Base-by-base conservation (phyloP, 2,329 filamentous ascomycete species). In the Claviceps paspali region DNA sequence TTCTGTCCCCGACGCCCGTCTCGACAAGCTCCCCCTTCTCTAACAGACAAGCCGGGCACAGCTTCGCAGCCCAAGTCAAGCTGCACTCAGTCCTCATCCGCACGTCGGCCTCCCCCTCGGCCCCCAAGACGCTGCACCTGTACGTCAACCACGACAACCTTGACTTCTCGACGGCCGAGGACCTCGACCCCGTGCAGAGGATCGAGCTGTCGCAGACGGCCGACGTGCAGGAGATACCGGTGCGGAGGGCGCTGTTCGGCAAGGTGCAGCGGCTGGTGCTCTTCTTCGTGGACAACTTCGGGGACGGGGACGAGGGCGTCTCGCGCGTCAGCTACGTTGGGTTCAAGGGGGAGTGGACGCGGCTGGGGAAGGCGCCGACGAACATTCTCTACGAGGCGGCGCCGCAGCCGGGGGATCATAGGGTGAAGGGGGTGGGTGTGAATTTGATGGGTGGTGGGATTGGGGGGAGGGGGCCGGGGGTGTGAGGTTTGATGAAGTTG, bases 261-360 rank as follows among this genome's bases (percentile, higher is more conserved):
- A 82, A 79, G 19, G 85, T 87, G n/a, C 80, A 83, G 33, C 78
- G 71, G 15, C 64, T 98, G 43, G 76, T 79, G 11, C 65, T 98
- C 35, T 96, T 96, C 64, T 82, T 96, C 49, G 79, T 83, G 49
- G 84, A 95, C 55, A 98, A 96, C 54, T 94, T 88, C 59, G 72
- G 76, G 48, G 71, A 75, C 33, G 84, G 76, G 0, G 82, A 85
- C 11, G 83, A 87, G 52, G 83, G 92, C 38, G 76, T 80, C 38
- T 88, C 83, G 31, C 70, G 76, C 34, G 56, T 96, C 2, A 77
- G 68, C 43, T 98, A 95, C 60, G 45, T 96, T 39, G 91, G 83
- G 1, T 96, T 98, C 65, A 87, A 84, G 61, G 91, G 91, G 18
- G 84, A 94, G 60, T 96, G 85, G 69, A 91, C 91, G 73, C 76